phyloP scores from a whole-genome alignment of 2,329 filamentous ascomycete species.

The Myriosclerotinia scirpicola region DNA sequence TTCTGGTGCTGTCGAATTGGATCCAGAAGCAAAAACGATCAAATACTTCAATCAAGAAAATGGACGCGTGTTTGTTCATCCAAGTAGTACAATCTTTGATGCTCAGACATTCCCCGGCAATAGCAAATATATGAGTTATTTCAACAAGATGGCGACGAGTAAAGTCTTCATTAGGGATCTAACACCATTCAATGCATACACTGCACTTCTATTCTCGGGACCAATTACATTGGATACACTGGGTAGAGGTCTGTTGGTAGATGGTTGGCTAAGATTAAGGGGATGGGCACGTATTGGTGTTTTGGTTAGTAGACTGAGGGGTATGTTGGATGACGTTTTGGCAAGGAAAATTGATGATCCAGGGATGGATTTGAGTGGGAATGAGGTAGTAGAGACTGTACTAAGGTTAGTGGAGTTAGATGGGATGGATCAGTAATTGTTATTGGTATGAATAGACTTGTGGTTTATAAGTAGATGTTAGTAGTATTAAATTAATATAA shows the following conservation, averaged over 20 bases:
- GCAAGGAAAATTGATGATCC: conserved; percentile 79
- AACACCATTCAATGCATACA: conserved; percentile 90
- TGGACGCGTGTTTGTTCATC: conserved; percentile 89
- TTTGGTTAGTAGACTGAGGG: conserved; percentile 75
- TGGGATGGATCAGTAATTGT: conserved; percentile 62
- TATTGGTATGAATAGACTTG: too few species aligned
- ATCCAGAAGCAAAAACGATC: conserved; percentile 88
- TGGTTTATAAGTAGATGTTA: too few species aligned
- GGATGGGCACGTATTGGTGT: conserved; percentile 97
- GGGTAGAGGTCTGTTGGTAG: conserved; percentile 82
- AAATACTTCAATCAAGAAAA: conserved; percentile 89
- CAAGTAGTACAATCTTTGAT: conserved; percentile 81
- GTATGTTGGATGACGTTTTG: conserved; percentile 83
- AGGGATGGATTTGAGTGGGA: conserved; percentile 54
- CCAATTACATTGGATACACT: conserved; percentile 82
- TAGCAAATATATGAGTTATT: conserved; percentile 82
- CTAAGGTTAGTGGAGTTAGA: conserved; percentile 83
- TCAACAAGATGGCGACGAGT: conserved; percentile 85
- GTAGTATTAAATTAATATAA: too few species aligned
- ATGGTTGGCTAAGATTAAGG: conserved; percentile 82
- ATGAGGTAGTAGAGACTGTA: conserved; percentile 74
- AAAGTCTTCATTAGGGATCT: conserved; percentile 91
- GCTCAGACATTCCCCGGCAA: conserved; percentile 74
- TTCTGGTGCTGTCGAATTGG: conserved; percentile 86
- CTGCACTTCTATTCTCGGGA: conserved; percentile 83